Percentiles rank a stretch among this genome's conserved stretches.
Conservation (phyloP, 1,284 basidiomycete species). For the Moesziomyces sp. region DNA sequence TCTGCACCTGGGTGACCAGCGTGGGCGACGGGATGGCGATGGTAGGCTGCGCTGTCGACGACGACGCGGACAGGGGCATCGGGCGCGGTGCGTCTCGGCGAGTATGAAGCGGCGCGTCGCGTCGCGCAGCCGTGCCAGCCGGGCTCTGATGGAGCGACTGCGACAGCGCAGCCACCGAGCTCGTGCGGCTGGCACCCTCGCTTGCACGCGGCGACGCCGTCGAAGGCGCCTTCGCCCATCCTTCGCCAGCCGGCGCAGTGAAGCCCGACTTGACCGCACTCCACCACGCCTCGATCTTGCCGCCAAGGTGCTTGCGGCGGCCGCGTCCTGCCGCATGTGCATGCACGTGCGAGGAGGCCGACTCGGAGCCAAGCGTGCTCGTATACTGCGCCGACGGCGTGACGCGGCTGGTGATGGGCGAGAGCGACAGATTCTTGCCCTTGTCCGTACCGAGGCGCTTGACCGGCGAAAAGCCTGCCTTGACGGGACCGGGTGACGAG, state of each 20-base stretch:
- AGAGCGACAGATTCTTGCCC: constrained; percentile 51
- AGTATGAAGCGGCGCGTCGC: constrained; percentile 9
- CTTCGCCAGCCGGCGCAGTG: constrained; percentile 27
- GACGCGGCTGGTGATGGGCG: constrained; percentile 54
- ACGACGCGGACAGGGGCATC: constrained; percentile 14
- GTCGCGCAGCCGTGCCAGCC: constrained; percentile 9
- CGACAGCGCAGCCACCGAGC: constrained; percentile 31
- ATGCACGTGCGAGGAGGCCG: constrained; percentile 17
- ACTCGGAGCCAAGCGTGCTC: constrained; percentile 22
- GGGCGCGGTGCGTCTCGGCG: constrained; percentile 26
- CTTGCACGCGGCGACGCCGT: constrained; percentile 19
- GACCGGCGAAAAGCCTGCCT: constrained; percentile 33
- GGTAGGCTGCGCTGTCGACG: constrained; percentile 9
- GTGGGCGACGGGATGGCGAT: constrained; percentile 31
- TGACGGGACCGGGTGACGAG: constrained; percentile 27
- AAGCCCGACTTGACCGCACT: constrained; percentile 64
- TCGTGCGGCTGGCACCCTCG: constrained; percentile 9
- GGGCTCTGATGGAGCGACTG: constrained; percentile 35
- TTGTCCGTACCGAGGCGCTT: constrained; percentile 43
- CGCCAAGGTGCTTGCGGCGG: constrained; percentile 51
- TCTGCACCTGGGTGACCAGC: constrained; percentile 42
- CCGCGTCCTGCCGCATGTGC: constrained; percentile 39
- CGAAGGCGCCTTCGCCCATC: constrained; percentile 23
- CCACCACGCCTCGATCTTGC: constrained; percentile 65
- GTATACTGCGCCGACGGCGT: constrained; percentile 36